Evolutionary conservation across 176 grass and related monocot species (phyloP), one percentile per base, ranked within the genome.

Genomic region (Themeda triandra): DNA sequence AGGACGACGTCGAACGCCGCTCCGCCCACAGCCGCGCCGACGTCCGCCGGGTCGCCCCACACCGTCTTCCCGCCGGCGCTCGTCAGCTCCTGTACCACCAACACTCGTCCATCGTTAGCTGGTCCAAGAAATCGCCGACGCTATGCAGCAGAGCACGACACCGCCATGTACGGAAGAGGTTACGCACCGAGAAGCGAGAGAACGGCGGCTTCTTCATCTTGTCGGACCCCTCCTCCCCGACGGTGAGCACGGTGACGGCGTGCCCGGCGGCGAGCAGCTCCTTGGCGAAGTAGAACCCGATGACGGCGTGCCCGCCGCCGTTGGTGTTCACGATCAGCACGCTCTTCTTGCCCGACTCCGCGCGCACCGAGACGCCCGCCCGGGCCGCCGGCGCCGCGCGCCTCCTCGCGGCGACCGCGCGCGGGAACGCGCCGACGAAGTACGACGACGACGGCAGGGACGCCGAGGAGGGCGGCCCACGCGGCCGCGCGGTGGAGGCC

Each of bases 171-270:
- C 48, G 5, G 18, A 17, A 19, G 15, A 18, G 14, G 17, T 51
- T 0, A 51, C 6, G 54, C 24, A 97, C 95, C 58, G 96, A 90
- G 84, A 98, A 98, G 81, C 81, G 86, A 10, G 89, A 89, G 77
- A 98, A 98, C 4, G 96, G 96, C 5, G 96, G 82, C 84, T 95
- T 98, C 83, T 95, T 95, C 96, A 98, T 98, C 93, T 98, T 95
- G 75, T 93, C 87, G 35, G 93, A 98, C 25, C 21, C 83, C 82
- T 91, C 91, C 28, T 98, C 93, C 1, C 93, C 96, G 82, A 96
- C 89, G 33, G 96, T 98, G 86, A 98, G 87, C 78, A 98, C 87
- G 40, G 91, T 98, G 70, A 96, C 96, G 32, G 72, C 78, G 40
- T 98, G 89, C 29, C 96, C 96, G 4, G 89, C 85, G 19, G 73